These are phyloP conservation scores for Xanthoceras sorbifolium DNA, from an alignment of 345 rosid genomes.

Conservation along the genomic window DNA sequence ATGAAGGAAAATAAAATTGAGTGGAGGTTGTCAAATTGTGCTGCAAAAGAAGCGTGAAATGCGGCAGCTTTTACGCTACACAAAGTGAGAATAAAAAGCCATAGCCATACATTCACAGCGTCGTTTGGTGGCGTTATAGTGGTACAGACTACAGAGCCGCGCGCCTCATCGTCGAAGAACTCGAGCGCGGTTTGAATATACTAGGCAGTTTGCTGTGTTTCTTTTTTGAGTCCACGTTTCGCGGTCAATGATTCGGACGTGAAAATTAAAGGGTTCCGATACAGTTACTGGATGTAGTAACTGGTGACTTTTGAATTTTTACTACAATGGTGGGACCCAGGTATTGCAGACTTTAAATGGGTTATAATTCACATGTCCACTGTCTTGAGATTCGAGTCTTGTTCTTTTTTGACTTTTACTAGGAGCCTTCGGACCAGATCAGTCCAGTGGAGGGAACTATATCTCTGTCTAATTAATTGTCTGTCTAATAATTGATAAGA, in stretches of 20 bases:
- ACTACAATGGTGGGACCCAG: neutral
- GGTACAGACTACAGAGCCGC: no score
- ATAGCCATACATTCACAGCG: neutral
- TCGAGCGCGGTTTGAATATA: no score
- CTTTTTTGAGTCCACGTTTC: no score
- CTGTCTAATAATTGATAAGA: no score
- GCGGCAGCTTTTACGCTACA: constrained; percentile 7
- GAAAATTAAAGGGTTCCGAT: neutral
- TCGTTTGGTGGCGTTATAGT: no score
- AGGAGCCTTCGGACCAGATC: no score
- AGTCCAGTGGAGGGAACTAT: no score
- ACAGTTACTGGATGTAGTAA: no score
- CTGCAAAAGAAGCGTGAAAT: constrained; percentile 26
- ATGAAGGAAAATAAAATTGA: neutral
- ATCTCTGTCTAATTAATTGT: no score
- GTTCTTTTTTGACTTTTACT: neutral
- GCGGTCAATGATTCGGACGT: neutral
- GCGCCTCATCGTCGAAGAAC: no score
- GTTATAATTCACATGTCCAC: constrained; percentile 8
- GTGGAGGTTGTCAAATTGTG: constrained; percentile 10
- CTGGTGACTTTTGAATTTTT: no score
- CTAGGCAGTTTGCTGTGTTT: no score
- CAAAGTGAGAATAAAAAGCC: neutral
- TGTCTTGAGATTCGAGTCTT: constrained; percentile 3
- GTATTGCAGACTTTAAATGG: neutral